Evolutionary conservation across 192 early-diverging fungal genomes (phyloP), one percentile per base, ranked within the genome.

Genomic region (Gaertneriomyces semiglobifer): DNA sequence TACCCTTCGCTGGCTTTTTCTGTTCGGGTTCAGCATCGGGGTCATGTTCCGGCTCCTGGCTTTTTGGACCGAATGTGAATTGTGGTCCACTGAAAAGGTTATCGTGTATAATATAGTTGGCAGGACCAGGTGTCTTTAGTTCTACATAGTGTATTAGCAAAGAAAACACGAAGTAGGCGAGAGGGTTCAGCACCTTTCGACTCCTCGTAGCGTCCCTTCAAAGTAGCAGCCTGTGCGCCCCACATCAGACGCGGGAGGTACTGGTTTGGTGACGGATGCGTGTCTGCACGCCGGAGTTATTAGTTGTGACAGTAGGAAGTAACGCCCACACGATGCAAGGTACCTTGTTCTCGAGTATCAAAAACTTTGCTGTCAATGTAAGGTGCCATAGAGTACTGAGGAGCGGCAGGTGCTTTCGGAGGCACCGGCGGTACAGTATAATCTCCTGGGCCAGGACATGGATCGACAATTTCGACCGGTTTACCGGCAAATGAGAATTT

Each of bases 401-500:
- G 78, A 1, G 75, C 76, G 53, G 48, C 66, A 11, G 58, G 41
- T 7, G 72, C 65, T 38, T 72, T 69, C 38, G 81, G 78, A 4
- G 50, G 58, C 5, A 67, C 58, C 14, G 4, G 41, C 1, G 76
- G 74, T 2, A 72, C 66, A 40, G 58, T 56, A 62, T 83, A 83
- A 47, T 82, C 80, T 59, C 74, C 72, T 9, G 81, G 81, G 11
- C 81, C 78, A 33, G 81, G 81, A n/a, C 59, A 68, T 7, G 58
- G 38, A 25, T 83, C 81, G 12, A 63, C 78, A 76, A 14, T 74
- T 9, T 4, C 9, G 16, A 60, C 52, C 5, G 66, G 40, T 62
- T 80, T 83, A 1, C 65, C 53, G 16, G 78, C 78, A 67, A 84
- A 84, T 38, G 82, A 80, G 73, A 70, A 84, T 60, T 79, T 79